Evolutionary conservation across 1,284 basidiomycete species (phyloP), one percentile per base, ranked within the genome.

Genomic region (Marasmius oreades): DNA sequence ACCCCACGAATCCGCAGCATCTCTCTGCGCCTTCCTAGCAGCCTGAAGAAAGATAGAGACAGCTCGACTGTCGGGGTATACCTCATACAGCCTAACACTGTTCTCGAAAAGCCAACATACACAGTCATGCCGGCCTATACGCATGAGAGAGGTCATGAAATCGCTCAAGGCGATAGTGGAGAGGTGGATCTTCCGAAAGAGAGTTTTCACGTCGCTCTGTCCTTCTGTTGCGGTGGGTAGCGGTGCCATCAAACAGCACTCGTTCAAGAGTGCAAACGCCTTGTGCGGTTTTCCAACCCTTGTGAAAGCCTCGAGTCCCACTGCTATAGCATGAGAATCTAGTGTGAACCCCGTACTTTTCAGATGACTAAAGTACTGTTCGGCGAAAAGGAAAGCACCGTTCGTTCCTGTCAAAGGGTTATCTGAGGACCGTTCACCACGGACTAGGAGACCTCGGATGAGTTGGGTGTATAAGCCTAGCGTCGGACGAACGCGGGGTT

Each of bases 51-150:
- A 64, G 53, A 85, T 75, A 42, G 76, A 74, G 55, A 92, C 75
- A 28, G 85, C 80, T 44, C 70, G 67, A 1, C 73, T 67, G 55
- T 86, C 79, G 0, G 85, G 86, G 1, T 69, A 63, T 0, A 85
- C 72, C 7, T 70, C 75, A 66, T 86, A 92, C 3, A 87, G 63
- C 0, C 66, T 56, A 1, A 72, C 70, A 70, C 88, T 78, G 16
- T 78, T 64, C 20, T 84, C 81, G 82, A 85, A 92, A 6, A 91
- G 62, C 43, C 71, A 71, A 64, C 86, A 86, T 1, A 85, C 77
- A 2, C 77, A 67, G 61, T 86, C 85, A 0, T 84, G 85, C 3
- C 84, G 77, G 14, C 74, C 72, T 16, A 74, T 71, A 22, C 74
- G 75, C 24, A 73, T 73, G n/a, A 84, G 69, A 3, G 76, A 64